Evolutionary conservation across 768 basidiomycete species (phyloP).

Genomic region (Cystoderma amianthinum): DNA sequence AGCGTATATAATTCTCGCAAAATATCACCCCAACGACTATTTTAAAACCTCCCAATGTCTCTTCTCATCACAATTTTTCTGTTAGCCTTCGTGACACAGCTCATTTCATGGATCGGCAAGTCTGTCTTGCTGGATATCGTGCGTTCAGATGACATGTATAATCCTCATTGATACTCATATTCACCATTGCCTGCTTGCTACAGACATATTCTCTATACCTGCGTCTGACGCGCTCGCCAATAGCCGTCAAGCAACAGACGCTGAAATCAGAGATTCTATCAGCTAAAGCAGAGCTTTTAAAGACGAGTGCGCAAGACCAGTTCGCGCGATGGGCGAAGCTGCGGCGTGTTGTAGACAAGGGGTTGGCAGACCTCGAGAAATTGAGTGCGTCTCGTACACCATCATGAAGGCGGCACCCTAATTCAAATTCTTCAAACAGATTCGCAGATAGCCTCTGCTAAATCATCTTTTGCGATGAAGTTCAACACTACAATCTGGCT

Average conservation of each 20-base stretch:
- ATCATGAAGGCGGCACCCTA: not conserved
- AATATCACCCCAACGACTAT: too few relatives aligned
- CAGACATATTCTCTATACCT: conserved; percentile 75
- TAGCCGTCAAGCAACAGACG: conserved; percentile 50
- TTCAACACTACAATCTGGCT: conserved; percentile 77
- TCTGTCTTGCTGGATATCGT: conserved; percentile 78
- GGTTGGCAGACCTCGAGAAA: conserved; percentile 83
- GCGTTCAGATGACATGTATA: conserved; percentile 20
- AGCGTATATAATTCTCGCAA: too few relatives aligned
- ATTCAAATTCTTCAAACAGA: conserved; percentile 46
- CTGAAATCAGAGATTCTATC: conserved; percentile 77
- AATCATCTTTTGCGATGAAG: conserved; percentile 55
- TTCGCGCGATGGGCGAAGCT: conserved; percentile 99
- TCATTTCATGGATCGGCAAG: conserved; percentile 86
- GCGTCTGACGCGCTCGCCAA: conserved; percentile 51
- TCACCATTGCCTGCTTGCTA: conserved; percentile 4
- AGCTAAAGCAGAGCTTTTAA: conserved; percentile 78
- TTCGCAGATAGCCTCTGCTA: conserved; percentile 50
- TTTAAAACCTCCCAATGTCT: conserved; percentile 66
- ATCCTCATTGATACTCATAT: not conserved
- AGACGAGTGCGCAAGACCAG: conserved; percentile 93
- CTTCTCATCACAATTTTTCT: conserved; percentile 78
- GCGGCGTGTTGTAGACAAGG: conserved; percentile 86
- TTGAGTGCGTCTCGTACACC: conserved; percentile 56
- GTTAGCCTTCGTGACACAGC: conserved; percentile 75